Evolutionary conservation across 306 rosid genomes (phyloP).

Genomic region (Gynostemma pentaphyllum): DNA sequence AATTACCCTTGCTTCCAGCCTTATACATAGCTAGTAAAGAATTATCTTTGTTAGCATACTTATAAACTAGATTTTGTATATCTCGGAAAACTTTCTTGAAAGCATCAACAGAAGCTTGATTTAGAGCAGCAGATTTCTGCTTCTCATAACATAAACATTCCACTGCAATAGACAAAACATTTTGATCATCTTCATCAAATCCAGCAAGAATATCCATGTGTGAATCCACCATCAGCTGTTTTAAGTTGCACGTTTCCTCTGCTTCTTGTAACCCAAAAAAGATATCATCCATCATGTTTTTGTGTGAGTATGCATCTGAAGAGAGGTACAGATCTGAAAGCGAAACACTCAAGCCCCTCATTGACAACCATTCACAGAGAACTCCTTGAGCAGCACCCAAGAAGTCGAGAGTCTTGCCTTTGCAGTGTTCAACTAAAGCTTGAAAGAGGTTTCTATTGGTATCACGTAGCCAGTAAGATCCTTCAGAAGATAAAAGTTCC

Average conservation of each 20-base stretch:
- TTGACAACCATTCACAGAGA: slow-evolving; percentile 85
- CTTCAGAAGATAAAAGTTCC: slow-evolving; percentile 66
- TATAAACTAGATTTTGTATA: slow-evolving; percentile 56
- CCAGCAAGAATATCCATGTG: slow-evolving; percentile 35
- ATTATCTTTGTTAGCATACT: slow-evolving; percentile 48
- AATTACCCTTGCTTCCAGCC: slow-evolving; percentile 98
- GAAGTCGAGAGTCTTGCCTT: slow-evolving; percentile 38
- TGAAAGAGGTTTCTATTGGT: slow-evolving; percentile 45
- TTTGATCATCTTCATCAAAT: slow-evolving; percentile 27
- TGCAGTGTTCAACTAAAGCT: slow-evolving; percentile 38
- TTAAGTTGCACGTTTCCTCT: slow-evolving; percentile 45
- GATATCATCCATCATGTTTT: slow-evolving; percentile 78
- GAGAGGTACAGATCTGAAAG: slow-evolving; percentile 68
- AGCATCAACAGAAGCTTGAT: slow-evolving; percentile 81
- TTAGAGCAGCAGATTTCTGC: slow-evolving; percentile 57
- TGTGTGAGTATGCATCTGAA: slow-evolving; percentile 36
- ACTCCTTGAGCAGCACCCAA: slow-evolving; percentile 56
- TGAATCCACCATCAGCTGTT: slow-evolving; percentile 53
- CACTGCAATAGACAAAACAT: slow-evolving; percentile 22
- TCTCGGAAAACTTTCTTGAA: slow-evolving; percentile 64
- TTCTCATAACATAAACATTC: slow-evolving; percentile 48
- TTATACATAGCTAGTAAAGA: slow-evolving; percentile 61
- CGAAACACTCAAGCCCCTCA: slow-evolving; percentile 84
- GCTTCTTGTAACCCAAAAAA: slow-evolving; percentile 64
- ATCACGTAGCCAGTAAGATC: slow-evolving; percentile 72